phyloP scores from a whole-genome alignment of 306 rosid genomes.

The Delonix regia region DNA sequence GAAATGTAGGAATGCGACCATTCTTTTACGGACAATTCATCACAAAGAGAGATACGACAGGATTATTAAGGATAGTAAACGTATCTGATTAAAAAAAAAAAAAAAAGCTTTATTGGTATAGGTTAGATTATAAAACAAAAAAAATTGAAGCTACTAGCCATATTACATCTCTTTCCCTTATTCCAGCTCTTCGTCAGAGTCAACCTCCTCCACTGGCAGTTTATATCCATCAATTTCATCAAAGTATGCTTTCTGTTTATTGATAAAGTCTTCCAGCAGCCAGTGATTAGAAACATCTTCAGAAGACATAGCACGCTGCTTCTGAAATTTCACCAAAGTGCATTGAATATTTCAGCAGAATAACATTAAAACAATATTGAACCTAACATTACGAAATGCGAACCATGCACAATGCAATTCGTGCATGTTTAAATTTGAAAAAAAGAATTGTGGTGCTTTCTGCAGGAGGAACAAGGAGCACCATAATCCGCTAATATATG shows the following conservation, averaged over 20 bases:
- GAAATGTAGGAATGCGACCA: background rate
- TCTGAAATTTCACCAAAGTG: conserved; percentile 50
- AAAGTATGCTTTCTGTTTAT: conserved; percentile 65
- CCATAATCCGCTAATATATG: background rate
- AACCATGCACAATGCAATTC: background rate
- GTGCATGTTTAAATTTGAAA: background rate
- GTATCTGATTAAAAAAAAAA: too few relatives aligned
- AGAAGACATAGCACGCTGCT: conserved; percentile 36
- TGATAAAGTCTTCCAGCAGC: conserved; percentile 52
- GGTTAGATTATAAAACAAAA: too few relatives aligned
- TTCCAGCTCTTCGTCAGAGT: conserved; percentile 48
- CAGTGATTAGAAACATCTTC: conserved; percentile 32
- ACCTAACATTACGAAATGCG: background rate
- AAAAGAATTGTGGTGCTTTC: background rate
- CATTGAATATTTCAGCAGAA: conserved; percentile 35
- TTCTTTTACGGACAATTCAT: conserved; percentile 6
- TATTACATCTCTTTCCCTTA: conserved; percentile 30
- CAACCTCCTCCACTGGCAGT: conserved; percentile 64
- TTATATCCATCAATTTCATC: conserved; percentile 66
- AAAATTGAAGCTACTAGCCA: too few relatives aligned
- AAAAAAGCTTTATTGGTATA: too few relatives aligned
- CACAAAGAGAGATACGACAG: background rate
- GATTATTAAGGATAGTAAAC: background rate
- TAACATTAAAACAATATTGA: conserved; percentile 14
- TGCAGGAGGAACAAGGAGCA: background rate